Base-by-base conservation (phyloP, 2,329 filamentous ascomycete species). In the Microthyrium microscopicum region DNA sequence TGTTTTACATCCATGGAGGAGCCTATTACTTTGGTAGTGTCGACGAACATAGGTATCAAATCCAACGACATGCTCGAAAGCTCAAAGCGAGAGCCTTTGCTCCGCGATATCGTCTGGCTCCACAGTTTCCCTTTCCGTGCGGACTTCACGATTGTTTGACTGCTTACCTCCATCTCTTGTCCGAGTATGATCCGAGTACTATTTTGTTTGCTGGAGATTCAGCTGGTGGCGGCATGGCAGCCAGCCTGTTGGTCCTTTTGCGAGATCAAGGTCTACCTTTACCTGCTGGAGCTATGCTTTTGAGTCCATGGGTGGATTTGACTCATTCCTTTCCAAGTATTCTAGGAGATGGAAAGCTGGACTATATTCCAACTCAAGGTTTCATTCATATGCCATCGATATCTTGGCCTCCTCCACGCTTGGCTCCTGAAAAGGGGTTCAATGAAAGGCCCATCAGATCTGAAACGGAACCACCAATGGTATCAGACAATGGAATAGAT, bases 1-100 rank as follows among this genome's bases (percentile, higher is more conserved):
- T 95, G 70, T 61, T 98, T 17, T 95, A 95, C 55, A 65, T 95
- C 16, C 89, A 95, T 49, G 89, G 89, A 11, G 87, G 87, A 5
- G 87, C 80, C 15, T 95, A 93, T 56, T 98, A 77, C 57, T 95
- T 98, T 51, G 87, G 89, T 11, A 91, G 83, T 45, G 77, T 94
- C 24, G 85, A 94, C 49, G 85, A 92, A 54, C 89, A 95, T 60
- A 75, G 89, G n/a, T 95, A 95, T 57, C 87, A 95, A 63, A 74
- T 98, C 66, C 89, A 98, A 55, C 70, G 87, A 31, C 85, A 95
- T 64, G 89, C 89, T 19, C 70, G 89, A 34, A 95, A 95, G 57
- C 66, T 98, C 39, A 84, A 89, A 54, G 87, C 84, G 13, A 69
- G 84, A 35, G 78, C 94, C 5, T 73, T 95, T 52, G 84, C 87